These are phyloP conservation scores for Mycena rebaudengoi DNA, from an alignment of 768 basidiomycete species.

Conservation along the genomic window DNA sequence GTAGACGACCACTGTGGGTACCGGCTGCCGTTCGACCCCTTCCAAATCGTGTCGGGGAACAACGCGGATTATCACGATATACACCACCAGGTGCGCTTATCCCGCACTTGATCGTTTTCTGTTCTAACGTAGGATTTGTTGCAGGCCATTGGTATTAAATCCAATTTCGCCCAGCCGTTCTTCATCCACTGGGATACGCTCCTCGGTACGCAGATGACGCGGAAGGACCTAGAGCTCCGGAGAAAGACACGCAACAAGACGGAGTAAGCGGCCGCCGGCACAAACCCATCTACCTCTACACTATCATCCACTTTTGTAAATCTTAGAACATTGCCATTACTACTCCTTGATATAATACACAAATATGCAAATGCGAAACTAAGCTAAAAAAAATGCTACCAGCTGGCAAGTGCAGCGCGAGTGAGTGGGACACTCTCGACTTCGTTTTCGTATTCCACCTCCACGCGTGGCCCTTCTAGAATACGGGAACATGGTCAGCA, in stretches of 20 bases:
- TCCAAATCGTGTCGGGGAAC: conserved; percentile 86
- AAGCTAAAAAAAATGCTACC: conserved; percentile 51
- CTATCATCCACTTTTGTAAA: neutral
- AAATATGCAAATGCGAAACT: conserved; percentile 14
- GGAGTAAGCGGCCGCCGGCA: conserved; percentile 26
- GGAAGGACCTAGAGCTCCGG: conserved; percentile 67
- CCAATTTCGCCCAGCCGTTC: conserved; percentile 95
- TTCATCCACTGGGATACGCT: conserved; percentile 94
- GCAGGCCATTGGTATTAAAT: conserved; percentile 87
- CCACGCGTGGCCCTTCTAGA: conserved; percentile 80
- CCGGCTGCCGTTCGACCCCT: conserved; percentile 87
- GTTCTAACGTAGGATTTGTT: conserved; percentile 8
- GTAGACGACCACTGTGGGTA: conserved; percentile 98
- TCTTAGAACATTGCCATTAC: conserved; percentile 13
- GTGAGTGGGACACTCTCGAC: conserved; percentile 71
- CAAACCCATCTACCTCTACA: neutral
- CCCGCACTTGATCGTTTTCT: neutral
- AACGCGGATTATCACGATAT: conserved; percentile 99
- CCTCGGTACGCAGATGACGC: conserved; percentile 85
- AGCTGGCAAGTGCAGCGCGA: conserved; percentile 59
- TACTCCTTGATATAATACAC: conserved; percentile 23
- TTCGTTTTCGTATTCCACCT: conserved; percentile 97
- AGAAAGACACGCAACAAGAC: conserved; percentile 43
- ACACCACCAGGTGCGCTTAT: conserved; percentile 86
- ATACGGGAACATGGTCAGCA: conserved; percentile 9